phyloP scores from a whole-genome alignment of 495 filamentous ascomycete species.

The Friedmanniomyces endolithicus region DNA sequence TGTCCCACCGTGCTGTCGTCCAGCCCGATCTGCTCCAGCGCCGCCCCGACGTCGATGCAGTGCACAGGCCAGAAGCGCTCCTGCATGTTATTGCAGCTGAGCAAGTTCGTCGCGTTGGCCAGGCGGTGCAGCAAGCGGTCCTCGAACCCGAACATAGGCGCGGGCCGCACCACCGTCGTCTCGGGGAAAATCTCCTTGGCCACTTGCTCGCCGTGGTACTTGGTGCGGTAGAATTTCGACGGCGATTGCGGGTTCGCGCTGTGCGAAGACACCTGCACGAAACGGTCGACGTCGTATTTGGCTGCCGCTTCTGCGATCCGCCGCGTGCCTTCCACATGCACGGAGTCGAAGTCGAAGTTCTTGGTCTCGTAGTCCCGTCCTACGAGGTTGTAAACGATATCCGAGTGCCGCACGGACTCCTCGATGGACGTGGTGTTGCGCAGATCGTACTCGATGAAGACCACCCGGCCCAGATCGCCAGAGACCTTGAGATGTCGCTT shows the following conservation, averaged over 20 bases:
- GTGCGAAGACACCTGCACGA: conserved; percentile 92
- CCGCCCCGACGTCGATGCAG: conserved; percentile 74
- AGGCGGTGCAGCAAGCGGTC: conserved; percentile 82
- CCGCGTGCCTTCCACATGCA: conserved; percentile 88
- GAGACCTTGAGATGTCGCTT: conserved; percentile 93
- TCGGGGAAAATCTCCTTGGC: conserved; percentile 89
- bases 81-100: conserved; percentile 86
- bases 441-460: conserved; percentile 89
- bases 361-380: conserved; percentile 94
- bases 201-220: conserved; percentile 70
- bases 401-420: conserved; percentile 89
- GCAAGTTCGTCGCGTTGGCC: conserved; percentile 60
- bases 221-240: conserved; percentile 80
- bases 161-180: conserved; percentile 91
- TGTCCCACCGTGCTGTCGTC: conserved; percentile 81
- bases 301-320: conserved; percentile 91
- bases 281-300: conserved; percentile 97
- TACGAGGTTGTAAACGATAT: conserved; percentile 92
- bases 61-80: conserved; percentile 81
- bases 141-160: conserved; percentile 89
- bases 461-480: conserved; percentile 80
- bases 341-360: conserved; percentile 87
- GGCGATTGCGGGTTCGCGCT: conserved; percentile 71
- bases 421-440: conserved; percentile 93
- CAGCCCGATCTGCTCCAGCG: conserved; percentile 74